Conservation (phyloP, 441 rosid species). For the Adansonia madagascariensis region DNA sequence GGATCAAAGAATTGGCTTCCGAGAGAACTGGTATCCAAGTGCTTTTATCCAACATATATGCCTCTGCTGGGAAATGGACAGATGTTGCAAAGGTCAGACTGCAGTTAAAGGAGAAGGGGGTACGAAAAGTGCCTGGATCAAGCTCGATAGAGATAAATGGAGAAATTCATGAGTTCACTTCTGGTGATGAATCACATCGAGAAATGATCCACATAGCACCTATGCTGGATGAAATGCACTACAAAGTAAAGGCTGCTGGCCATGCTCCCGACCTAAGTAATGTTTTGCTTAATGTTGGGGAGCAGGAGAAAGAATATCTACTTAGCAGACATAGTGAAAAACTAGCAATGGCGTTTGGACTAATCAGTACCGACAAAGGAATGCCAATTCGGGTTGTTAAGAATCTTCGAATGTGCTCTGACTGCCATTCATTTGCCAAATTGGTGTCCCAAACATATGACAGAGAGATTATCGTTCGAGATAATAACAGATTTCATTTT, state of each 20-base stretch:
- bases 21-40: slow-evolving; percentile 53
- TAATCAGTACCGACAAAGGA: slow-evolving; percentile 46
- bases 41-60: slow-evolving; percentile 58
- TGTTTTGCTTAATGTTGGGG: slow-evolving; percentile 56
- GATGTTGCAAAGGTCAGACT: slow-evolving; percentile 57
- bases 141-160: slow-evolving; percentile 52
- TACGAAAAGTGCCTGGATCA: slow-evolving; percentile 55
- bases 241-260: slow-evolving; percentile 44
- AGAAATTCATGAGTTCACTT: slow-evolving; percentile 50
- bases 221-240: slow-evolving; percentile 54
- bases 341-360: slow-evolving; percentile 60
- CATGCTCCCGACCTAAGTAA: slow-evolving; percentile 51
- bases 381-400: slow-evolving; percentile 50
- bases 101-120: slow-evolving; percentile 55
- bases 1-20: slow-evolving; percentile 39
- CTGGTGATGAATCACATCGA: slow-evolving; percentile 60
- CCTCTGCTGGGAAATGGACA: slow-evolving; percentile 61
- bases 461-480: slow-evolving; percentile 49
- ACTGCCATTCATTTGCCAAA: slow-evolving; percentile 64
- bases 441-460: slow-evolving; percentile 45
- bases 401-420: slow-evolving; percentile 58
- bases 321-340: slow-evolving; percentile 60
- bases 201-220: slow-evolving; percentile 42
- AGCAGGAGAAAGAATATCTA: slow-evolving; percentile 47
- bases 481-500: slow-evolving; percentile 27